Percentiles rank a stretch among this genome's conserved stretches.
These are phyloP conservation scores for Tetrapisispora phaffii DNA, from an alignment of 805 yeast species.

Conservation along the genomic window DNA sequence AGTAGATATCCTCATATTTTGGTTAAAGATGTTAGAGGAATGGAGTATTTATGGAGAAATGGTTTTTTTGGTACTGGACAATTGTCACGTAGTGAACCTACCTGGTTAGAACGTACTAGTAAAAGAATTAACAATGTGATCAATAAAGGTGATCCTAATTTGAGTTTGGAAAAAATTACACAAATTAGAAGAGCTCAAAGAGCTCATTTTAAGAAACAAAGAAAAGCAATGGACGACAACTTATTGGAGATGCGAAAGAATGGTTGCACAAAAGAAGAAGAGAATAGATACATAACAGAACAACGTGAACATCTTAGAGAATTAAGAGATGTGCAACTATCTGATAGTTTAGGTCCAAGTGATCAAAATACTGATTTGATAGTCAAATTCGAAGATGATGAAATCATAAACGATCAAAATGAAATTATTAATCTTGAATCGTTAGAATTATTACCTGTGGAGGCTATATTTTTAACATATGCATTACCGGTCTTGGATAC, in stretches of 20 bases:
- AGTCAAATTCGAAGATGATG: conserved; percentile 32
- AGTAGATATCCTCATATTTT: conserved; percentile 22
- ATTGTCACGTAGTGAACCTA: conserved; percentile 82
- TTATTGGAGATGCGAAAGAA: conserved; percentile 34
- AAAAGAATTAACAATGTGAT: conserved; percentile 27
- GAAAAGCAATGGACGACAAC: conserved; percentile 49
- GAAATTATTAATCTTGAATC: conserved; percentile 19
- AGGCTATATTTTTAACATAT: conserved; percentile 57
- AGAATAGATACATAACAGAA: conserved; percentile 22
- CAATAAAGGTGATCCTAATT: conserved; percentile 15
- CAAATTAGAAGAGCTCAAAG: conserved; percentile 62
- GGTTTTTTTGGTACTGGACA: conserved; percentile 95
- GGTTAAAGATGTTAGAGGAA: conserved; percentile 36
- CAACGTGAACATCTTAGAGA: conserved; percentile 25
- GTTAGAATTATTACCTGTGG: conserved; percentile 67
- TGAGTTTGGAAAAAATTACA: conserved; percentile 69
- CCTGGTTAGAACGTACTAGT: conserved; percentile 43
- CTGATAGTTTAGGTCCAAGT: conserved; percentile 14
- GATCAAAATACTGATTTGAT: conserved; percentile 4
- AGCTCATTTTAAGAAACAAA: conserved; percentile 55
- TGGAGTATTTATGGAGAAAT: conserved; percentile 58
- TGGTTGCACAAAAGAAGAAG: conserved; percentile 28
- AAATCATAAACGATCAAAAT: conserved; percentile 25
- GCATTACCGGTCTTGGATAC: conserved; percentile 44
- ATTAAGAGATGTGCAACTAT: conserved; percentile 26